Percentiles rank a stretch among this genome's conserved stretches.
Conservation (phyloP, 1,139 yeast genomes). For the Hanseniaspora gamundiae region DNA sequence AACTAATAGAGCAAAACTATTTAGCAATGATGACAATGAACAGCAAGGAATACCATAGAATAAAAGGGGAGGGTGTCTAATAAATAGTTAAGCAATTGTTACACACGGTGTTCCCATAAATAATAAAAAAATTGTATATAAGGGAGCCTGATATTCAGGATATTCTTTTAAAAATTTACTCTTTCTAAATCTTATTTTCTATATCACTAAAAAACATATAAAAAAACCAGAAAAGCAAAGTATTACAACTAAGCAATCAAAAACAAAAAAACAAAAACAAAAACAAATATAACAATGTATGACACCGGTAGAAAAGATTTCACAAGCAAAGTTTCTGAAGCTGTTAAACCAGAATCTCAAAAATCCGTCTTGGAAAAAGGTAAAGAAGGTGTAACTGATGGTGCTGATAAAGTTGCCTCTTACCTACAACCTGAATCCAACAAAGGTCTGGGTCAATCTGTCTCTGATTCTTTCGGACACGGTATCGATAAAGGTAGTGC, state of each 20-base stretch:
- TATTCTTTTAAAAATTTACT: not conserved
- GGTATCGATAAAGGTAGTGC: conserved; percentile 41
- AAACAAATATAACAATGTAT: conserved; percentile 35
- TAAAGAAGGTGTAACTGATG: conserved; percentile 59
- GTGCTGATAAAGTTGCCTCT: conserved; percentile 51
- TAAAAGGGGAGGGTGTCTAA: too few species aligned
- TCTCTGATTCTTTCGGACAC: conserved; percentile 42
- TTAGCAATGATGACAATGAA: too few species aligned
- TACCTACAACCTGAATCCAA: conserved; percentile 46
- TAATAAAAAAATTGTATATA: not conserved
- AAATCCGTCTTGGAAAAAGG: conserved; percentile 54
- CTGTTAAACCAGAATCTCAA: conserved; percentile 59
- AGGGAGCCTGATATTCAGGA: not conserved
- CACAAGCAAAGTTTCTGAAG: conserved; percentile 54
- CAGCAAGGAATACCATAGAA: too few species aligned
- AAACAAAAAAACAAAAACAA: conserved; percentile 5
- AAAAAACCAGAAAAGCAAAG: not conserved
- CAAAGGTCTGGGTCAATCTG: conserved; percentile 58
- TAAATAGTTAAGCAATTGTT: too few species aligned
- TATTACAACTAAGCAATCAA: not conserved
- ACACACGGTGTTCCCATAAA: too few species aligned
- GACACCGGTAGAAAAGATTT: conserved; percentile 71
- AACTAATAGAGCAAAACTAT: too few species aligned
- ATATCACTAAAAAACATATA: not conserved
- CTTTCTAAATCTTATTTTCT: too few species aligned